These are phyloP conservation scores for Sphagnum contortum DNA, from an alignment of 225 moss, liverwort and hornwort genomes.

Conservation along the genomic window DNA sequence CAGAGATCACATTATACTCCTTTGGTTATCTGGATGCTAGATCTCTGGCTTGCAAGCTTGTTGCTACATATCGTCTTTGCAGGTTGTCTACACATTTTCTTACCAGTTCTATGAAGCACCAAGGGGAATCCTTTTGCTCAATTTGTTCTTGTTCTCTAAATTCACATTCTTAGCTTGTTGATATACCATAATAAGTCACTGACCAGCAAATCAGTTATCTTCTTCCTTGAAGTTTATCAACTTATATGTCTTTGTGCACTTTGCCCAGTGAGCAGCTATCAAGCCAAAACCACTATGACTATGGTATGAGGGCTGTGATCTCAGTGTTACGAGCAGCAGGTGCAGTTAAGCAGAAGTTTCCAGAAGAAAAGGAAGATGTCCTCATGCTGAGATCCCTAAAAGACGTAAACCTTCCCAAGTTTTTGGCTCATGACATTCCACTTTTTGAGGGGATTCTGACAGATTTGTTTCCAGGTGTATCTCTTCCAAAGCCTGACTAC, in stretches of 20 bases:
- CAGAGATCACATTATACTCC: conserved; percentile 59
- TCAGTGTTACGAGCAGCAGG: conserved; percentile 60
- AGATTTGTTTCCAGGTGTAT: conserved; percentile 51
- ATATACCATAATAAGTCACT: too few species aligned
- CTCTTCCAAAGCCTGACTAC: conserved; percentile 38
- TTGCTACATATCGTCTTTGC: conserved; percentile 64
- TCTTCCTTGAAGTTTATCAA: too few species aligned
- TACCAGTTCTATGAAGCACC: background rate
- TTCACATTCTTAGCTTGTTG: too few species aligned
- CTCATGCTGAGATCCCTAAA: conserved; percentile 57
- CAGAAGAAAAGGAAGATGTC: conserved; percentile 50
- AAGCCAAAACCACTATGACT: conserved; percentile 69
- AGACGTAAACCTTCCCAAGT: conserved; percentile 62
- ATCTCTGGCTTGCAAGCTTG: conserved; percentile 54
- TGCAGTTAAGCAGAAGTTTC: conserved; percentile 53
- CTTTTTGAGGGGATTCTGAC: conserved; percentile 63
- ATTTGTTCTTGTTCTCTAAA: too few species aligned
- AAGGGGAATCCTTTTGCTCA: too few species aligned
- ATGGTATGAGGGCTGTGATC: conserved; percentile 70
- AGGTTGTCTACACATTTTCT: conserved; percentile 11
- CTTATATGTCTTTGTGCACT: too few species aligned
- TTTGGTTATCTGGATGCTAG: conserved; percentile 61
- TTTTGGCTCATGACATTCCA: conserved; percentile 61
- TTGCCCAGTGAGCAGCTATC: conserved; percentile 46
- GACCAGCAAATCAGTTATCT: too few species aligned